A percentile compares a stretch with the other conserved stretches of the same genome.
Evolutionary conservation across 257 asterid genomes (phyloP).

Genomic region (Solanum ossicruentum): DNA sequence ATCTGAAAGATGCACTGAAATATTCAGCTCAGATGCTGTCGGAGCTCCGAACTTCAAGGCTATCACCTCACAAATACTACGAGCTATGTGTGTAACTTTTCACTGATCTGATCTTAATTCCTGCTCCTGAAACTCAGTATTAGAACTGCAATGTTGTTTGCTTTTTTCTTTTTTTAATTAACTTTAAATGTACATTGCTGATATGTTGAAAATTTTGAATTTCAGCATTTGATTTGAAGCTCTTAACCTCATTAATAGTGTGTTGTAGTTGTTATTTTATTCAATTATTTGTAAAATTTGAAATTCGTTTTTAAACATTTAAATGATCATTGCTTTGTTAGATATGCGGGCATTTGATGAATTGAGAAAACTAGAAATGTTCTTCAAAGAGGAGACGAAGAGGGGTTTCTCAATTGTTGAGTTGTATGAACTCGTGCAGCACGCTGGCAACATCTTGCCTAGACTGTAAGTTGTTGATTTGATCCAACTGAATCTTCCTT

Average conservation of each 20-base stretch:
- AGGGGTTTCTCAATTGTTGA: constrained; percentile 94
- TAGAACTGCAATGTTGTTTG: not conserved
- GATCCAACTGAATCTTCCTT: not conserved
- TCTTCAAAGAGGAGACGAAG: constrained; percentile 74
- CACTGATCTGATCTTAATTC: constrained; percentile 4
- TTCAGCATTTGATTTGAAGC: not conserved
- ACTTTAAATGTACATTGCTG: not conserved
- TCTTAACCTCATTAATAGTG: not conserved
- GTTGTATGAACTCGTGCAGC: constrained; percentile 97
- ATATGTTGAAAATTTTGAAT: not conserved
- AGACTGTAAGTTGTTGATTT: constrained; percentile 47
- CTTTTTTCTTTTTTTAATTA: not conserved
- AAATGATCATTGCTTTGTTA: constrained; percentile 13
- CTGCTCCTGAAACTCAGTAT: not conserved
- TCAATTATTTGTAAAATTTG: not conserved
- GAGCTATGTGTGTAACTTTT: constrained; percentile 80
- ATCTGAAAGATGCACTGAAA: constrained; percentile 91
- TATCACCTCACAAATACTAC: constrained; percentile 96
- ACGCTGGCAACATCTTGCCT: constrained; percentile 96
- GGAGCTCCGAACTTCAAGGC: constrained; percentile 96
- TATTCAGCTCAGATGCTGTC: constrained; percentile 98
- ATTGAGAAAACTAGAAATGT: constrained; percentile 82
- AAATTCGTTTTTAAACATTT: not conserved
- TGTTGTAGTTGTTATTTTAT: not conserved
- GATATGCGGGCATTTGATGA: constrained; percentile 99